Evolutionary conservation across 257 asterid species (phyloP).

Genomic region (Capsicum baccatum): DNA sequence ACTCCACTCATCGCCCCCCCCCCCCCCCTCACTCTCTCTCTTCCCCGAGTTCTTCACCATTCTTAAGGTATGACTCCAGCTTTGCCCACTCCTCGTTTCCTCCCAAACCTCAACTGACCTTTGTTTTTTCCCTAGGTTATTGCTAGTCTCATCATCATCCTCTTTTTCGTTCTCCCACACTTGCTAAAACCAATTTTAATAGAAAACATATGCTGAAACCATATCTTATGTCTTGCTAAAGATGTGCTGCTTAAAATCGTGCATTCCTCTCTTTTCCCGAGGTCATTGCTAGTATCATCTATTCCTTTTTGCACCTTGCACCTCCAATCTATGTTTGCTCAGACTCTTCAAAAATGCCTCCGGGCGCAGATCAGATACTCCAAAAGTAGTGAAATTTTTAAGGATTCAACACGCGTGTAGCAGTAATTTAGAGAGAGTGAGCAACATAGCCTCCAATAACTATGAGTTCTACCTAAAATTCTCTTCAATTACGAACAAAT

Average conservation of each 20-base stretch:
- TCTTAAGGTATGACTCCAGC: not conserved
- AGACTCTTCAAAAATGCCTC: not conserved
- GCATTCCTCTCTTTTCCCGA: not conserved
- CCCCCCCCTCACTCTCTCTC: no score
- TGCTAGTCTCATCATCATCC: not conserved
- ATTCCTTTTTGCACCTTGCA: not conserved
- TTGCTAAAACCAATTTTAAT: conserved; percentile 1
- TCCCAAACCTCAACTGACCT: not conserved
- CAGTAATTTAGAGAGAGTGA: not conserved
- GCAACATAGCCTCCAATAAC: not conserved
- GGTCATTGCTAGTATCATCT: not conserved
- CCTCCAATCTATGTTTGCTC: not conserved
- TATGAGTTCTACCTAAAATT: conserved; percentile 7
- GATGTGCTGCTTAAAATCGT: not conserved
- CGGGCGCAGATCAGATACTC: not conserved
- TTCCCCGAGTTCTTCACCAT: not conserved
- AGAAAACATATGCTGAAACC: not conserved
- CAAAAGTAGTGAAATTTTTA: not conserved
- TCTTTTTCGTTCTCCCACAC: not conserved
- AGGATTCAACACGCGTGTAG: not conserved
- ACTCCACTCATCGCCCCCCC: not conserved
- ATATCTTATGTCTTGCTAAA: not conserved
- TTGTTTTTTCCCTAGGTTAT: not conserved
- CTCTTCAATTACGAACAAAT: not conserved
- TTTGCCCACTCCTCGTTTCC: not conserved